Percentiles rank a stretch among this genome's conserved stretches.
Evolutionary conservation across 2,329 filamentous ascomycete genomes (phyloP).

Genomic region (Colletotrichum eremochloae): DNA sequence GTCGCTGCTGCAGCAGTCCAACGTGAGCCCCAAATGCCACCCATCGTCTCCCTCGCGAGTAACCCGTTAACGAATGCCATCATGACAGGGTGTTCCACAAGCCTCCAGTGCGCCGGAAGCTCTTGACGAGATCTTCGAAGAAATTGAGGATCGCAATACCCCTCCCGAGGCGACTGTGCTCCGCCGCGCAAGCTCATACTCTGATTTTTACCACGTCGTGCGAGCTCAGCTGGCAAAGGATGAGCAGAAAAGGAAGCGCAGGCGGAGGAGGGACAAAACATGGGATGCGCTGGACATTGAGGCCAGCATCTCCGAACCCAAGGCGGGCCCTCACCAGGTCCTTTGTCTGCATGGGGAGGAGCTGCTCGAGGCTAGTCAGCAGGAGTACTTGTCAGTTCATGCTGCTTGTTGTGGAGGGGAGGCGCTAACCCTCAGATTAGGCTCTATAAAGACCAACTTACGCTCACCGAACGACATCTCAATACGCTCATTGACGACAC

Average conservation of each 20-base stretch:
- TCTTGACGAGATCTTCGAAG: slow-evolving; percentile 71
- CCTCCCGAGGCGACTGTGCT: slow-evolving; percentile 76
- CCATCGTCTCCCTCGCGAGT: slow-evolving; percentile 21
- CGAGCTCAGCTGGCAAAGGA: slow-evolving; percentile 69
- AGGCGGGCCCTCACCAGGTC: slow-evolving; percentile 33
- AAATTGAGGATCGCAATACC: slow-evolving; percentile 65
- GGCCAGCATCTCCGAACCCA: slow-evolving; percentile 43
- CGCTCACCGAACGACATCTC: slow-evolving; percentile 84
- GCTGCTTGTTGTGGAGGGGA: background rate
- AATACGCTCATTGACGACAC: slow-evolving; percentile 84
- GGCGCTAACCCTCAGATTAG: slow-evolving; percentile 54
- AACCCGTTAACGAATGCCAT: slow-evolving; percentile 34
- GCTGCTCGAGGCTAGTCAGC: slow-evolving; percentile 84
- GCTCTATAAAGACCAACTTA: slow-evolving; percentile 84
- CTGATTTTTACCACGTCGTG: slow-evolving; percentile 78
- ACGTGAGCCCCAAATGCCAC: slow-evolving; percentile 60
- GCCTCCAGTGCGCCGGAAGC: slow-evolving; percentile 65
- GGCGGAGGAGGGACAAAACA: slow-evolving; percentile 57
- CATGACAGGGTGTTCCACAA: slow-evolving; percentile 65
- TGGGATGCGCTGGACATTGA: slow-evolving; percentile 65
- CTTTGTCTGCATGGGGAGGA: slow-evolving; percentile 75
- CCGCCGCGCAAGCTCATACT: slow-evolving; percentile 81
- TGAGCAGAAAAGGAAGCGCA: slow-evolving; percentile 53
- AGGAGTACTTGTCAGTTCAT: slow-evolving; percentile 79
- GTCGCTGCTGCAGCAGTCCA: slow-evolving; percentile 77